Evolutionary conservation across 305 asterid species (phyloP).

Genomic region (Rubia occidens): DNA sequence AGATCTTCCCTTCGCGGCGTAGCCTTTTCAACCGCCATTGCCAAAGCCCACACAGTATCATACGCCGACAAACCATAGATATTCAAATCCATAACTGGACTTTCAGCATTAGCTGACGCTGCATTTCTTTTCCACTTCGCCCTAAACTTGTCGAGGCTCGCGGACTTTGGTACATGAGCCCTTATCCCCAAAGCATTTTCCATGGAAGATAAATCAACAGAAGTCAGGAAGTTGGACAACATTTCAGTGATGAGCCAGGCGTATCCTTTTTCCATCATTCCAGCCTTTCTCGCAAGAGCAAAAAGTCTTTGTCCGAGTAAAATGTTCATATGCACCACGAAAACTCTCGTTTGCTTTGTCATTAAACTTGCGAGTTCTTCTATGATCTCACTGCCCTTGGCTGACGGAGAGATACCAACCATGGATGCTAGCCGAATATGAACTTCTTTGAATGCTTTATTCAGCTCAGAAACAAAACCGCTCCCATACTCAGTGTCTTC

Average conservation of each 20-base stretch:
- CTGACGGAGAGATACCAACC: constrained; percentile 29
- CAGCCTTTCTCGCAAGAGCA: constrained; percentile 31
- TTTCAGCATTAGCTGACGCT: constrained; percentile 9
- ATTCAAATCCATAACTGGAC: constrained; percentile 26
- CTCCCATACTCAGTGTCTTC: constrained; percentile 41
- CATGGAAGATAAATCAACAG: constrained; percentile 36
- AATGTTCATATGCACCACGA: constrained; percentile 48
- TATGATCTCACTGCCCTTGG: constrained; percentile 23
- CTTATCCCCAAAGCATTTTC: constrained; percentile 51
- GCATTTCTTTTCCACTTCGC: constrained; percentile 36
- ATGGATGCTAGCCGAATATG: constrained; percentile 26
- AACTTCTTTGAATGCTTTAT: constrained; percentile 28
- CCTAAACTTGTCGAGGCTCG: constrained; percentile 30
- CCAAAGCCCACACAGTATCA: constrained; percentile 43
- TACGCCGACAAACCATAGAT: constrained; percentile 46
- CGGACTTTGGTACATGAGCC: constrained; percentile 31
- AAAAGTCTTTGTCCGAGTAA: constrained; percentile 43
- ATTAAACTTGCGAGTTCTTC: constrained; percentile 25
- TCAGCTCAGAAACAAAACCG: constrained; percentile 33
- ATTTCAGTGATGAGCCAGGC: constrained; percentile 54
- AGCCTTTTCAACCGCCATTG: constrained; percentile 37
- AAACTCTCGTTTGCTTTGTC: constrained; percentile 36
- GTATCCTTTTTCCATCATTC: constrained; percentile 45
- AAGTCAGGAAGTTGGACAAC: constrained; percentile 36
- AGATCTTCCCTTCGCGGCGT: constrained; percentile 4